Evolutionary conservation across 192 early-diverging fungal species (phyloP), one percentile per base, ranked within the genome.

Genomic region (Backusella australiensis): DNA sequence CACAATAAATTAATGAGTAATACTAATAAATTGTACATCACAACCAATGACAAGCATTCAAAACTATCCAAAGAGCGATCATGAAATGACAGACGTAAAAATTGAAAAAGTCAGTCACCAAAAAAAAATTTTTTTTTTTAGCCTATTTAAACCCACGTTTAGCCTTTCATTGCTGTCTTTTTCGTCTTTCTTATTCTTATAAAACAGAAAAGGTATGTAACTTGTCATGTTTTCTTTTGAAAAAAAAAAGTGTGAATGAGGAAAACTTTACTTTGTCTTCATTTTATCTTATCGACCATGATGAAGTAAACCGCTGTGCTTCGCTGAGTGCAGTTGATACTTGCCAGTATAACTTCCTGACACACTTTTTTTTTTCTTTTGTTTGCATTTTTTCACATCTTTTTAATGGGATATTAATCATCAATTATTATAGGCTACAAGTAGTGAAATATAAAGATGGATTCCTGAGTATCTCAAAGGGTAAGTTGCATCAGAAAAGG

Each of bases 281-380:
- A 77, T 72, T 75, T 75, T 75, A 73, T 74, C 80, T 75, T 81
- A 81, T 81, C 80, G 80, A 81, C 80, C 80, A 81, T 81, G 80
- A 74, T 70, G 80, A 81, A 67, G 78, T 46, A 81, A 81, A 52
- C 76, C 80, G 76, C 80, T 75, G 77, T 77, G 80, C 80, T 81
- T 77, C 80, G 80, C 80, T 81, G 80, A 81, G 80, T 73, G 76
- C 77, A 75, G 80, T 77, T 72, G 80, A 75, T 81, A 81, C 80
- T 81, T 81, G 80, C 80, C 80, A 81, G 80, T 81, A 81, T 75
- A 81, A 71, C 59, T 73, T 75, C 76, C 80, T 81, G 80, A 81
- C 80, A 63, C 56, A 63, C 56, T 63, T 59, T 11, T 8, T 8
- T 59, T 59, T 59, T 59, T 21, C 17, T 26, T 63, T 63, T 53